phyloP scores from a whole-genome alignment of 1,284 basidiomycete species.

The Termitomyces sp. region DNA sequence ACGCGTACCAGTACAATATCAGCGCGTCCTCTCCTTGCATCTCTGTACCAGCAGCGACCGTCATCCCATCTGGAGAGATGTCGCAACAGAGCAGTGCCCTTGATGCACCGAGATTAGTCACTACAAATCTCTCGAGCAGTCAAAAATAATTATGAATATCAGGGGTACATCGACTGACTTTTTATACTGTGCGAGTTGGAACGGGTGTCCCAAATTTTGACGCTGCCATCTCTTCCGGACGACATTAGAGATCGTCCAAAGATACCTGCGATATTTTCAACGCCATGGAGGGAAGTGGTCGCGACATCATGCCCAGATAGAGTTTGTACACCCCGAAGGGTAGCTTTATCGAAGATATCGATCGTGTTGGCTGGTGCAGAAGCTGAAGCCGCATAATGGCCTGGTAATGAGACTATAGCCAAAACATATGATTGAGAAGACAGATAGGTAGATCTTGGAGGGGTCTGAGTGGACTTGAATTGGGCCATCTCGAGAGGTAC shows the following conservation, averaged over 20 bases:
- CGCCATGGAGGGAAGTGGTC: constrained; percentile 45
- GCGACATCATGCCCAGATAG: constrained; percentile 51
- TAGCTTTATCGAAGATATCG: constrained; percentile 56
- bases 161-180: constrained; percentile 41
- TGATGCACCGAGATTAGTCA: constrained; percentile 41
- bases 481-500: constrained; percentile 25
- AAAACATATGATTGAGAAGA: constrained; percentile 53
- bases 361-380: constrained; percentile 34
- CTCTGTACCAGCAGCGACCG: constrained; percentile 68
- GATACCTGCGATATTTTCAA: constrained; percentile 25
- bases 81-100: constrained; percentile 60
- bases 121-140: constrained; percentile 41
- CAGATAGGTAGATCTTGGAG: constrained; percentile 32
- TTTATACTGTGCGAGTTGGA: constrained; percentile 46
- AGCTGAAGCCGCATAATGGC: constrained; percentile 46
- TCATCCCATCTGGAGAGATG: constrained; percentile 57
- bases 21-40: constrained; percentile 65
- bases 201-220: constrained; percentile 70
- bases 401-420: constrained; percentile 41
- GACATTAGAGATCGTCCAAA: constrained; percentile 42
- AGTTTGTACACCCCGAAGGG: constrained; percentile 39
- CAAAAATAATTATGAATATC: constrained; percentile 27
- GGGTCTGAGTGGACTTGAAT: constrained; percentile 23
- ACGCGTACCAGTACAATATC: constrained; percentile 76
- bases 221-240: constrained; percentile 57